Percentiles rank a stretch among this genome's conserved stretches.
phyloP scores from a whole-genome alignment of 1,139 yeast species.

The Kodamaea anthophila region DNA sequence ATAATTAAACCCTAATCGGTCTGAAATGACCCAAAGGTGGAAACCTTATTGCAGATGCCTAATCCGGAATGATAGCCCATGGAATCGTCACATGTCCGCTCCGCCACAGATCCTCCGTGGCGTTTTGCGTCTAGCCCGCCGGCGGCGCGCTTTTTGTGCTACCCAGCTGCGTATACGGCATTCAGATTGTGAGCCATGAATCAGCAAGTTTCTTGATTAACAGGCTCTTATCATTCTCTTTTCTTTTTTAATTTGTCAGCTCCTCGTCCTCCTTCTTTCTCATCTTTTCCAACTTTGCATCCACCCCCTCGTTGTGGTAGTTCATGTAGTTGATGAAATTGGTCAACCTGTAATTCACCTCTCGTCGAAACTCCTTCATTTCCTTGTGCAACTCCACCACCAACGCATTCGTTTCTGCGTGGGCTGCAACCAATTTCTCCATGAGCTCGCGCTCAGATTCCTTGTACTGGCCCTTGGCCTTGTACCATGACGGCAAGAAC shows the following conservation, averaged over 20 bases:
- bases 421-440: conserved; percentile 8
- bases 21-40: too few relatives aligned
- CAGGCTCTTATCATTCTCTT: background rate
- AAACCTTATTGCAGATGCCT: too few relatives aligned
- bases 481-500: background rate
- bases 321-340: conserved; percentile 5
- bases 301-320: conserved; percentile 7
- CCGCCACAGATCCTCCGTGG: too few relatives aligned
- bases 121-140: too few relatives aligned
- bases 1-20: too few relatives aligned
- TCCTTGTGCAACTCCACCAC: conserved; percentile 8
- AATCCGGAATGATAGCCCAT: too few relatives aligned
- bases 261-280: conserved; percentile 3
- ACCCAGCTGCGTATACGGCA: too few relatives aligned
- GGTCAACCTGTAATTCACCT: conserved; percentile 8
- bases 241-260: background rate
- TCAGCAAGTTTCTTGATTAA: background rate
- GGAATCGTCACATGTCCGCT: too few relatives aligned
- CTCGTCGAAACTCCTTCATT: conserved; percentile 8
- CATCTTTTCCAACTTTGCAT: conserved; percentile 7
- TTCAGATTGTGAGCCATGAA: too few relatives aligned
- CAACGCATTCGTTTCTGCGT: conserved; percentile 7
- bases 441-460: conserved; percentile 4
- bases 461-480: background rate
- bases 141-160: too few relatives aligned